These are phyloP conservation scores for Pleurotus citrinopileatus DNA, from an alignment of 768 basidiomycete genomes.

Conservation along the genomic window DNA sequence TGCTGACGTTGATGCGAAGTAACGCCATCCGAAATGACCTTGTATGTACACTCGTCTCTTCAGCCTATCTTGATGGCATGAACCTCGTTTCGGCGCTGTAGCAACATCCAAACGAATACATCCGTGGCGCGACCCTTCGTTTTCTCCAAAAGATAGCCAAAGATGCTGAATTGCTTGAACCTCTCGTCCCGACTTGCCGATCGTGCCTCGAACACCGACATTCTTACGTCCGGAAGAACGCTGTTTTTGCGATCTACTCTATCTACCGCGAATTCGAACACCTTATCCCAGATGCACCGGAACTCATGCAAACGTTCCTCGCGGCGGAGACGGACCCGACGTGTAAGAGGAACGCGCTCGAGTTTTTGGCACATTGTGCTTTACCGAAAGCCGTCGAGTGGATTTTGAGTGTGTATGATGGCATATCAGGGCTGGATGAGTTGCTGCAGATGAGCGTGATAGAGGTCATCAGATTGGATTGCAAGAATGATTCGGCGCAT, in stretches of 20 bases:
- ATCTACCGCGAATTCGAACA: constrained; percentile 94
- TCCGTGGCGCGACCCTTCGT: constrained; percentile 94
- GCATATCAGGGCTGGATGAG: constrained; percentile 82
- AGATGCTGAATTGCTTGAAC: constrained; percentile 92
- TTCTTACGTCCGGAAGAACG: constrained; percentile 97
- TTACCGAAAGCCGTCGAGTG: constrained; percentile 93
- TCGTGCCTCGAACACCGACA: constrained; percentile 96
- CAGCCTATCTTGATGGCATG: constrained; percentile 9
- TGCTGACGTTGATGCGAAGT: constrained; percentile 35
- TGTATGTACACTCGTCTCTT: constrained; percentile 41
- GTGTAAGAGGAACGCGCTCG: constrained; percentile 96
- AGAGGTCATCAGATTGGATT: constrained; percentile 89
- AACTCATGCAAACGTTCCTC: constrained; percentile 94
- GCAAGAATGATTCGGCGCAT: constrained; percentile 79
- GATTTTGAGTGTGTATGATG: constrained; percentile 81
- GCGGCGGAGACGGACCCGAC: constrained; percentile 94
- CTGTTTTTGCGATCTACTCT: constrained; percentile 92
- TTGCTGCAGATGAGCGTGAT: constrained; percentile 94
- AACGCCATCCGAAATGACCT: constrained; percentile 98
- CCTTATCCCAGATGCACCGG: constrained; percentile 94
- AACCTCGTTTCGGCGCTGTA: constrained; percentile 34
- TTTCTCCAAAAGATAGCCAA: constrained; percentile 95
- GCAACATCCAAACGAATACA: constrained; percentile 99
- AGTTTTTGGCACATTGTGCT: constrained; percentile 83
- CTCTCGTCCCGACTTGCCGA: constrained; percentile 90